Conservation (phyloP, 768 basidiomycete species). For the Tulasnella sp. region DNA sequence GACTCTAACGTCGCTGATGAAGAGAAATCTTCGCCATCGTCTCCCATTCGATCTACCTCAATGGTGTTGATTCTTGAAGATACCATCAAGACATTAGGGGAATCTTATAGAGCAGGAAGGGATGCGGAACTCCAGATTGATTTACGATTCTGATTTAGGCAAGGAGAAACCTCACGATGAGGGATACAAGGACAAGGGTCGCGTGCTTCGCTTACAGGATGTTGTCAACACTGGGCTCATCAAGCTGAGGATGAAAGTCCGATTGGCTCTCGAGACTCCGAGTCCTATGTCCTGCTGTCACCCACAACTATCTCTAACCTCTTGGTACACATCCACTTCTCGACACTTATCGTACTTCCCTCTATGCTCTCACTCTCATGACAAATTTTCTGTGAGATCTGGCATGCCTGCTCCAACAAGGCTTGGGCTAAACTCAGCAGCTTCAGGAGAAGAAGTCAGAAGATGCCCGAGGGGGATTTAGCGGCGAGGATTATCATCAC, state of each 20-base stretch:
- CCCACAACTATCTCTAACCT: too few relatives aligned
- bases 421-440: constrained; percentile 95
- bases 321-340: constrained; percentile 40
- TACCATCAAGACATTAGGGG: constrained; percentile 8
- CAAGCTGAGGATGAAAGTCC: too few relatives aligned
- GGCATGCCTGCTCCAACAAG: constrained; percentile 80
- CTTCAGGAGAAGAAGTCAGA: constrained; percentile 73
- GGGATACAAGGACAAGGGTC: constrained; percentile 11
- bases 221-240: too few relatives aligned
- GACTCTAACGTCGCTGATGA: constrained; percentile 9
- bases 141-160: too few relatives aligned
- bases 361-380: constrained; percentile 77
- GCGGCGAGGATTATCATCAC: constrained; percentile 30
- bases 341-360: constrained; percentile 78
- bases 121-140: constrained; percentile 3
- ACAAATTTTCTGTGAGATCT: constrained; percentile 90
- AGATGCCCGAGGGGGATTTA: constrained; percentile 77
- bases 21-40: neutral
- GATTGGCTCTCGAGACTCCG: too few relatives aligned
- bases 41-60: constrained; percentile 29
- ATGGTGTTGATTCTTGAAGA: constrained; percentile 48
- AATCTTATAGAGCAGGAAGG: constrained; percentile 6
- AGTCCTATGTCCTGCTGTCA: too few relatives aligned
- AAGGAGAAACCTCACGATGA: constrained; percentile 14
- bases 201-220: too few relatives aligned